Evolutionary conservation across 768 basidiomycete genomes (phyloP).

Genomic region (Lactifluus echinatus): DNA sequence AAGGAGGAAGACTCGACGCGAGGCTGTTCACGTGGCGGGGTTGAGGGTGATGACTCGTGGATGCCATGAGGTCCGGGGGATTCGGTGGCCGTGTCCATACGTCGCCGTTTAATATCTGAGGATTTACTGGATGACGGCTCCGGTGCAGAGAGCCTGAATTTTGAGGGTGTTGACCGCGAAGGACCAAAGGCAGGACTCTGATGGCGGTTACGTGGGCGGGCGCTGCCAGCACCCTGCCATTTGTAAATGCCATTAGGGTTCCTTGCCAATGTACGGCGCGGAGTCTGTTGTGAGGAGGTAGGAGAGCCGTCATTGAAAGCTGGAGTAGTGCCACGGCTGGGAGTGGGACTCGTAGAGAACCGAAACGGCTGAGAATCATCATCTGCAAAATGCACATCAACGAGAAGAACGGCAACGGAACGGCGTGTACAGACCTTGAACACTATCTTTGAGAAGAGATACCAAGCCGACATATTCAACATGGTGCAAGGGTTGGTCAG

Average conservation of each 20-base stretch:
- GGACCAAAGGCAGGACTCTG: slow-evolving; percentile 62
- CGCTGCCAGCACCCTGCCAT: slow-evolving; percentile 72
- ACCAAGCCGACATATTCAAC: slow-evolving; percentile 49
- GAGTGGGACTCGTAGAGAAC: slow-evolving; percentile 44
- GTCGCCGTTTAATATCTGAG: slow-evolving; percentile 57
- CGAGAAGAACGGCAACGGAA: not conserved
- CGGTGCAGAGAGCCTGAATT: slow-evolving; percentile 36
- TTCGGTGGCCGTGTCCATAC: slow-evolving; percentile 41
- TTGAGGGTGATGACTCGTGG: slow-evolving; percentile 10
- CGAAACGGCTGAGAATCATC: slow-evolving; percentile 45
- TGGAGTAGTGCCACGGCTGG: slow-evolving; percentile 33
- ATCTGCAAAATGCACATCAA: slow-evolving; percentile 18
- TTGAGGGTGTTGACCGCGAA: slow-evolving; percentile 38
- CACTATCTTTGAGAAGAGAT: slow-evolving; percentile 44
- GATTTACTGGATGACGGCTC: slow-evolving; percentile 30
- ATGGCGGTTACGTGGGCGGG: slow-evolving; percentile 59
- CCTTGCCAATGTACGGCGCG: slow-evolving; percentile 47
- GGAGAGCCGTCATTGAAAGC: slow-evolving; percentile 22
- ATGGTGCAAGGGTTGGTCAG: slow-evolving; percentile 39
- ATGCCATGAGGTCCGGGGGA: slow-evolving; percentile 30
- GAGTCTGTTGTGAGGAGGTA: slow-evolving; percentile 27
- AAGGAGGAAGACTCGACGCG: slow-evolving; percentile 3
- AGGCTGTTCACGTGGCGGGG: slow-evolving; percentile 13
- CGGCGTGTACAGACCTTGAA: slow-evolving; percentile 32
- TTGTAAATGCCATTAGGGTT: slow-evolving; percentile 71